phyloP scores from a whole-genome alignment of 2,329 filamentous ascomycete species.

The Ophiosphaerella korrae region DNA sequence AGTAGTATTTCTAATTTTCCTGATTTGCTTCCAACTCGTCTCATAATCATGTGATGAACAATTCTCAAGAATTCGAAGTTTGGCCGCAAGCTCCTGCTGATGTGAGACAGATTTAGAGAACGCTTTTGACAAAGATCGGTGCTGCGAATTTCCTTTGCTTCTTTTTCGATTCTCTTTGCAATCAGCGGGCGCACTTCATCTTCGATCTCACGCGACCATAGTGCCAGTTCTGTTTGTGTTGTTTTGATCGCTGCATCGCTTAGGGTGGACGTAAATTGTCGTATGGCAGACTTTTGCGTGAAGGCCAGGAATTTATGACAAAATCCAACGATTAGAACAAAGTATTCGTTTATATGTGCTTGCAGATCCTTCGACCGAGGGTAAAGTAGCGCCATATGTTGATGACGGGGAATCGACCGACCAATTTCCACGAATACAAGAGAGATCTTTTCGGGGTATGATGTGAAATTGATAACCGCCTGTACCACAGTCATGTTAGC shows the following conservation, averaged over 20 bases:
- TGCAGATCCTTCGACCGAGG: constrained; percentile 46
- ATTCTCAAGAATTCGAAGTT: constrained; percentile 42
- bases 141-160: constrained; percentile 31
- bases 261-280: not conserved
- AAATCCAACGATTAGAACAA: constrained; percentile 40
- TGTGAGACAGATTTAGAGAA: constrained; percentile 20
- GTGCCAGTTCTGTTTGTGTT: not conserved
- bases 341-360: constrained; percentile 47
- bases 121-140: constrained; percentile 22
- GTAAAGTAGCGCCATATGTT: constrained; percentile 48
- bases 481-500: constrained; percentile 1
- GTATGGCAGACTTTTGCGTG: constrained; percentile 35
- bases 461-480: constrained; percentile 33
- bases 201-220: constrained; percentile 34
- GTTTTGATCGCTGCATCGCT: not conserved
- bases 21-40: constrained; percentile 49
- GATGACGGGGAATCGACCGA: constrained; percentile 48
- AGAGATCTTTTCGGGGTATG: constrained; percentile 49
- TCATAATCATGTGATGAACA: constrained; percentile 52
- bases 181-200: constrained; percentile 34
- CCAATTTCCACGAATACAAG: constrained; percentile 50
- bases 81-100: constrained; percentile 20
- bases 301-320: constrained; percentile 45
- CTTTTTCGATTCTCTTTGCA: constrained; percentile 15
- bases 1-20: constrained; percentile 48